phyloP scores from a whole-genome alignment of 768 basidiomycete genomes.

The Leccinum boreale region DNA sequence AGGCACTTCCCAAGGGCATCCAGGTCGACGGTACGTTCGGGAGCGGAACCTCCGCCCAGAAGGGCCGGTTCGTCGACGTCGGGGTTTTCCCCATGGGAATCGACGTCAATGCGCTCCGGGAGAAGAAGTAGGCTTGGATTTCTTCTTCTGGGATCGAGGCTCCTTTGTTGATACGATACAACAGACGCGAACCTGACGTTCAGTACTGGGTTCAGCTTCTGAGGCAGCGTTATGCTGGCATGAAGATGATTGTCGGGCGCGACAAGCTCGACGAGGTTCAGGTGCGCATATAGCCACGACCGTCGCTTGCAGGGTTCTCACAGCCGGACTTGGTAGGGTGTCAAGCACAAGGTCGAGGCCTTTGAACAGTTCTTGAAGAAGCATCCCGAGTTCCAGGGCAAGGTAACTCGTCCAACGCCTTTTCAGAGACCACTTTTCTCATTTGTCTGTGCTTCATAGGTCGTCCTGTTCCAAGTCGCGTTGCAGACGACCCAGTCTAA shows the following conservation, averaged over 20 bases:
- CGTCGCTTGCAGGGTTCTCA: background rate
- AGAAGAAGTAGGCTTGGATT: conserved; percentile 51
- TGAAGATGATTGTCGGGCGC: conserved; percentile 83
- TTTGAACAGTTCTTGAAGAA: conserved; percentile 81
- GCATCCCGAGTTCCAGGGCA: conserved; percentile 76
- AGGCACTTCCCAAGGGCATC: conserved; percentile 82
- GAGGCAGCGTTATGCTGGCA: conserved; percentile 78
- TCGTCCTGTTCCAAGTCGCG: conserved; percentile 85
- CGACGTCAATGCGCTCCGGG: conserved; percentile 65
- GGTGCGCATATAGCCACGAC: conserved; percentile 26
- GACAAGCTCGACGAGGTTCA: conserved; percentile 89
- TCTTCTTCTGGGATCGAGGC: conserved; percentile 1
- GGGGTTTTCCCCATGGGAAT: conserved; percentile 92
- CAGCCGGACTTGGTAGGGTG: conserved; percentile 42
- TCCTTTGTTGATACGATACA: background rate
- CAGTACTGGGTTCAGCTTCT: conserved; percentile 77
- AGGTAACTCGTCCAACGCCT: conserved; percentile 37
- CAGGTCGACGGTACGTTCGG: conserved; percentile 43
- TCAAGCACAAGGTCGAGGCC: conserved; percentile 77
- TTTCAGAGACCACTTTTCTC: background rate
- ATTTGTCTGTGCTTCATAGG: conserved; percentile 32
- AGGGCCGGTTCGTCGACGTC: conserved; percentile 73
- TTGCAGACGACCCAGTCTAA: conserved; percentile 78
- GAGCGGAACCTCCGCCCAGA: background rate
- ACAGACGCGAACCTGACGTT: conserved; percentile 71